Evolutionary conservation across 441 rosid species (phyloP).

Genomic region (Adansonia grandidieri): DNA sequence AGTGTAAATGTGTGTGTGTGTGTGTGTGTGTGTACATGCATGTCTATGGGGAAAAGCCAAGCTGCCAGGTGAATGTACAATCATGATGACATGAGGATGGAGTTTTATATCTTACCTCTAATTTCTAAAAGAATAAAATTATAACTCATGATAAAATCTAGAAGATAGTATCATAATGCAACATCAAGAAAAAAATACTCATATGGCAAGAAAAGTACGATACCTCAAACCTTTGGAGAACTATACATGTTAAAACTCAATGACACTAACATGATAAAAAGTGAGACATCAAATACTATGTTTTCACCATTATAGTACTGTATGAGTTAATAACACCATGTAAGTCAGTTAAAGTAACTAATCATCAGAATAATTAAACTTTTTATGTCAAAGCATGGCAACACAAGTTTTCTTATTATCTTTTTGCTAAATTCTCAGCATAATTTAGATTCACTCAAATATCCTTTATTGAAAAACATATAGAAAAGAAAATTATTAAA

Average conservation of each 20-base stretch:
- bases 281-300: constrained; percentile 93
- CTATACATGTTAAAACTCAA: constrained; percentile 72
- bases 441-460: neutral
- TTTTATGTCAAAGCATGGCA: no score
- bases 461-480: neutral
- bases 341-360: constrained; percentile 22
- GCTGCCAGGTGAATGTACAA: neutral
- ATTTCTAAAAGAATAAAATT: neutral
- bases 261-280: constrained; percentile 66
- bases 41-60: neutral
- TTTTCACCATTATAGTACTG: constrained; percentile 95
- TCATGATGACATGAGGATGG: neutral
- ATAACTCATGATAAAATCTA: neutral
- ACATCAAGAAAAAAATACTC: neutral
- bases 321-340: constrained; percentile 76
- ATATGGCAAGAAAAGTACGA: constrained; percentile 18
- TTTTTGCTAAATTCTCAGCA: constrained; percentile 5
- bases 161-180: neutral
- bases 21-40: no score
- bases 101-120: constrained; percentile 14
- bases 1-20: no score
- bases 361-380: neutral
- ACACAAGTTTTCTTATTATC: neutral
- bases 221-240: constrained; percentile 90
- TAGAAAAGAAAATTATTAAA: neutral